Evolutionary conservation across 2,329 filamentous ascomycete species (phyloP).

Genomic region (Sarocladium strictum): DNA sequence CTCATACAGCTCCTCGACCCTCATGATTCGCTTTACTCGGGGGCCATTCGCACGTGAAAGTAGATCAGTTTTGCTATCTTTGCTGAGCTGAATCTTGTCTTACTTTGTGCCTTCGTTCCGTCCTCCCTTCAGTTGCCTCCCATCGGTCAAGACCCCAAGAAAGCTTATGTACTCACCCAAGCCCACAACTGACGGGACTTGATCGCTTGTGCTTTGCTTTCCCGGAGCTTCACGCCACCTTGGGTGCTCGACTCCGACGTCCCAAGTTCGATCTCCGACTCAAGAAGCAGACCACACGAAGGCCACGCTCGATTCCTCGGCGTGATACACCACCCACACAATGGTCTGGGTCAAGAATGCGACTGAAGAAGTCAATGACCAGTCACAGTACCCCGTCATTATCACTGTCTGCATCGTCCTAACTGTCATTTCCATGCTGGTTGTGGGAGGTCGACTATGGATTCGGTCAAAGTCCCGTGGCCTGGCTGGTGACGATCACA

Average conservation of each 20-base stretch:
- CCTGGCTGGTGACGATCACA: conserved; percentile 42
- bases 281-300: background rate
- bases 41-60: background rate
- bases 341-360: conserved; percentile 49
- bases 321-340: background rate
- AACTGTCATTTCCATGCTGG: conserved; percentile 33
- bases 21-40: too few species aligned
- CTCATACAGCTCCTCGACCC: too few species aligned
- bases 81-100: conserved; percentile 4
- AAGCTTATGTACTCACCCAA: conserved; percentile 2
- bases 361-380: conserved; percentile 36
- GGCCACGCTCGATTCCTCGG: background rate
- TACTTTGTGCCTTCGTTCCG: background rate
- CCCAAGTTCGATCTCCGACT: background rate
- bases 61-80: background rate
- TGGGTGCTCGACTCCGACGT: conserved; percentile 1
- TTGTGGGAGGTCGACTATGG: conserved; percentile 35
- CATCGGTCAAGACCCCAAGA: background rate
- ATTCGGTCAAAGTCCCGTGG: conserved; percentile 36
- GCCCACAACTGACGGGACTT: background rate
- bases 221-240: background rate
- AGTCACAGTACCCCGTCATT: conserved; percentile 43
- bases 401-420: conserved; percentile 41
- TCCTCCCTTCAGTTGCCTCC: conserved; percentile 3
- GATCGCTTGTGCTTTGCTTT: background rate